These are phyloP conservation scores for Aspergillus arachidicola DNA, from an alignment of 2,329 filamentous ascomycete genomes.

Conservation along the genomic window DNA sequence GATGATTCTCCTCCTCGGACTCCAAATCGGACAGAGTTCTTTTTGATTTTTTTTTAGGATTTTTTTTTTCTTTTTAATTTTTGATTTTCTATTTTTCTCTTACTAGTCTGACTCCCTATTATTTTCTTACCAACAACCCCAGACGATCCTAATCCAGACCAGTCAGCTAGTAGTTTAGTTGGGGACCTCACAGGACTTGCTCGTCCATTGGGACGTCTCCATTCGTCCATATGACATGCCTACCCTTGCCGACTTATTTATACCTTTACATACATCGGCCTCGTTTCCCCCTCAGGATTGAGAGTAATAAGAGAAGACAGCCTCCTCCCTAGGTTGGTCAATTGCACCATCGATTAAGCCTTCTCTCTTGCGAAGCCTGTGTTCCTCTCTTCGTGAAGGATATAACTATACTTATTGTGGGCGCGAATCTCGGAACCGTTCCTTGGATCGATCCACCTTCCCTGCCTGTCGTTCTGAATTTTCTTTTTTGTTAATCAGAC, in stretches of 20 bases:
- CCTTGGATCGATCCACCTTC: conserved; percentile 16
- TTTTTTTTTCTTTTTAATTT: background rate
- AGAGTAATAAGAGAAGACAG: background rate
- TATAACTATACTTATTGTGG: conserved; percentile 9
- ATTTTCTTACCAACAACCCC: conserved; percentile 16
- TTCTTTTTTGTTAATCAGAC: background rate
- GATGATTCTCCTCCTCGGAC: conserved; percentile 10
- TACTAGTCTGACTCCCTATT: background rate
- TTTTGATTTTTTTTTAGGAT: background rate
- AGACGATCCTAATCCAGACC: conserved; percentile 23
- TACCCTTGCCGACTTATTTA: conserved; percentile 2
- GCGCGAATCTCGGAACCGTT: conserved; percentile 25
- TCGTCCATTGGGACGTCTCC: conserved; percentile 3
- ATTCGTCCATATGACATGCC: conserved; percentile 6
- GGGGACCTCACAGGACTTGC: background rate
- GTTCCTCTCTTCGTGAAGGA: background rate
- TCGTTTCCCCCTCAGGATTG: background rate
- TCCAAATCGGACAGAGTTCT: conserved; percentile 13
- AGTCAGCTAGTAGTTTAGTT: conserved; percentile 8
- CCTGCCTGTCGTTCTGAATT: background rate
- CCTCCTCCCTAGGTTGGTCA: background rate
- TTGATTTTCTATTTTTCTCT: background rate
- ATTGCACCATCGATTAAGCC: background rate
- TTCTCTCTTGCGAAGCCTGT: background rate
- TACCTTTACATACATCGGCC: background rate